Conservation (phyloP, 2,329 filamentous ascomycete genomes). For the Capronia coronata region DNA sequence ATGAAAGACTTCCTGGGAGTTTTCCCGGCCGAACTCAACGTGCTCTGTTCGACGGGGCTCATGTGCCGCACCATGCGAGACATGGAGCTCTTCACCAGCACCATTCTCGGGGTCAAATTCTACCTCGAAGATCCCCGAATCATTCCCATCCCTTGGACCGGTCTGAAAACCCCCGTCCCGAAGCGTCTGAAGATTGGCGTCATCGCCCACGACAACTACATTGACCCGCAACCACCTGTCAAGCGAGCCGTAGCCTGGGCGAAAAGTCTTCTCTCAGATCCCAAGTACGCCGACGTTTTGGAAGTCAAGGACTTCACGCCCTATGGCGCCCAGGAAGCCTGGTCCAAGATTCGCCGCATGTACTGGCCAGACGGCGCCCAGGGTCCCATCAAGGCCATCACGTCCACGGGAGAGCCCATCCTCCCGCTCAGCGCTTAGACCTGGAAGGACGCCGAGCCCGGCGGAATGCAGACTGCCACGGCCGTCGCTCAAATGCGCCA, state of each 20-base stretch:
- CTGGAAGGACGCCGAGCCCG: conserved; percentile 26
- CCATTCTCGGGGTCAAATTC: conserved; percentile 40
- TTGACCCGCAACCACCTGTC: conserved; percentile 60
- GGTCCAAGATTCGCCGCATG: conserved; percentile 39
- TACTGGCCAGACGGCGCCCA: conserved; percentile 57
- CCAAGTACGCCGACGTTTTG: conserved; percentile 41
- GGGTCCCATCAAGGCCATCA: conserved; percentile 47
- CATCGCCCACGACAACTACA: conserved; percentile 58
- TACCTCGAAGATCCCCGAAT: conserved; percentile 50
- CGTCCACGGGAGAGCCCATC: conserved; percentile 52
- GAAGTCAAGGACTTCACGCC: conserved; percentile 50
- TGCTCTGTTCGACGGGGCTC: conserved; percentile 49
- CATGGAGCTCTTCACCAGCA: conserved; percentile 40
- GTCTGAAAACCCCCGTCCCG: conserved; percentile 25
- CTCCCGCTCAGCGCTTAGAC: conserved; percentile 50
- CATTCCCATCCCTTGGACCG: conserved; percentile 49
- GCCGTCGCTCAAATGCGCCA: conserved; percentile 41
- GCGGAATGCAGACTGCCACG: conserved; percentile 44
- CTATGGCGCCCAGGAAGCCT: conserved; percentile 43
- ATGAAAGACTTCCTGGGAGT: conserved; percentile 36
- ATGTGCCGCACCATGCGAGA: conserved; percentile 49
- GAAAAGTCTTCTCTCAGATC: too few species aligned
- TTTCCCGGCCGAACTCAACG: conserved; percentile 24
- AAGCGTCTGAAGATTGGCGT: conserved; percentile 57
- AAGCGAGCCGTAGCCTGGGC: conserved; percentile 40